These are phyloP conservation scores for Neurospora intermedia DNA, from an alignment of 495 filamentous ascomycete genomes.

Conservation along the genomic window DNA sequence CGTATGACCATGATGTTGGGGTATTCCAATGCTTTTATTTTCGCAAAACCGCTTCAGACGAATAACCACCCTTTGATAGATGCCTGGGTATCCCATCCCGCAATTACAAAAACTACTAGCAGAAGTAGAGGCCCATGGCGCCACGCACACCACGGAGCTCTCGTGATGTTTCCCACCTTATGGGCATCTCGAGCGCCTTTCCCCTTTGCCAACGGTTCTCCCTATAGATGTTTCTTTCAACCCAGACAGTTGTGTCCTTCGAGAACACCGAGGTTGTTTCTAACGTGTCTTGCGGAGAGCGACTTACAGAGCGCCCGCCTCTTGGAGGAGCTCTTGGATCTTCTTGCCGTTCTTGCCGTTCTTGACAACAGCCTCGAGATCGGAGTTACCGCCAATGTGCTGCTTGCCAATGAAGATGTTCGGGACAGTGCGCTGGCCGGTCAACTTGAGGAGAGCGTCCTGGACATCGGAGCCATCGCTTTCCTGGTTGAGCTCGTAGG, in stretches of 20 bases:
- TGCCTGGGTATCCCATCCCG: neutral
- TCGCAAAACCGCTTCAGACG: neutral
- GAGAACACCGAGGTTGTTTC: neutral
- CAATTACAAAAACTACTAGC: neutral
- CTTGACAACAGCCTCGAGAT: slow-evolving; percentile 53
- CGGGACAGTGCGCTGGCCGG: slow-evolving; percentile 75
- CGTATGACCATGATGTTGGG: neutral
- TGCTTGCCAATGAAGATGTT: slow-evolving; percentile 87
- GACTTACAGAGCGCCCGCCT: slow-evolving; percentile 27
- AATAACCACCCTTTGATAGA: neutral
- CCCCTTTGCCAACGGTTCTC: neutral
- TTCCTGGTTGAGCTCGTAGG: slow-evolving; percentile 76
- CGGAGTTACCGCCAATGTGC: slow-evolving; percentile 96
- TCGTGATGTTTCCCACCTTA: neutral
- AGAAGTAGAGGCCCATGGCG: neutral
- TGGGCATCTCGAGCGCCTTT: neutral
- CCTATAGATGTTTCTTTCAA: neutral
- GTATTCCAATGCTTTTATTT: neutral
- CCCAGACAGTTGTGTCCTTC: neutral
- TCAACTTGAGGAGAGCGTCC: slow-evolving; percentile 68
- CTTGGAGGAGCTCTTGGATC: slow-evolving; percentile 29
- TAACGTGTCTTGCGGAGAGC: neutral
- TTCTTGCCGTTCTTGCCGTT: slow-evolving; percentile 27
- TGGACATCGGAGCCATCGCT: slow-evolving; percentile 78
- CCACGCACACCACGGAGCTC: neutral